Evolutionary conservation across 257 asterid species (phyloP).

Genomic region (Petunia secreta): DNA sequence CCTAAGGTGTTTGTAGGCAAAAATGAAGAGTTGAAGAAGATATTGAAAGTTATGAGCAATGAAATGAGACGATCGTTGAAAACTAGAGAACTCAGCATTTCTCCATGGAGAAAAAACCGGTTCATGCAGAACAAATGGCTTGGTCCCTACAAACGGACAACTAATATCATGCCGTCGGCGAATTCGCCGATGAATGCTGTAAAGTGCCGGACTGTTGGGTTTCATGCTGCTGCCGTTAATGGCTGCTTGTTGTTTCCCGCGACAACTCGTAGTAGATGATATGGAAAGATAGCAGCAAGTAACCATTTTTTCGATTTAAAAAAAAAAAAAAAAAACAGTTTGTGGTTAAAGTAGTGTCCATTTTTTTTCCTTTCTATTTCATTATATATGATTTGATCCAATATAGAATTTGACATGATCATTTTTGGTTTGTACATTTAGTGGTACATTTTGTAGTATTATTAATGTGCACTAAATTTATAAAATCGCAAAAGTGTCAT

Average conservation of each 20-base stretch:
- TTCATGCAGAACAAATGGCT: constrained; percentile 85
- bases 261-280: constrained; percentile 57
- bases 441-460: no score
- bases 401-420: no score
- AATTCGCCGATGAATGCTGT: constrained; percentile 30
- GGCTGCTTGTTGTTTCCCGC: constrained; percentile 43
- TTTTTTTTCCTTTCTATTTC: no score
- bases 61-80: constrained; percentile 69
- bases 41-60: constrained; percentile 60
- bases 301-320: not conserved
- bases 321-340: no score
- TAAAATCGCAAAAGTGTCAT: no score
- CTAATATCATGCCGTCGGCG: constrained; percentile 43
- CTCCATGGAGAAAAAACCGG: constrained; percentile 90
- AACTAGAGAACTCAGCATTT: constrained; percentile 54
- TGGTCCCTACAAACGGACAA: constrained; percentile 62
- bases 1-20: constrained; percentile 66
- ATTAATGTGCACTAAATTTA: no score
- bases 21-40: constrained; percentile 55
- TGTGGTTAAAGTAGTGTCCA: no score
- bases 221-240: constrained; percentile 47
- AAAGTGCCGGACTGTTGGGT: constrained; percentile 71
- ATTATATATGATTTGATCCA: no score
- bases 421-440: no score
- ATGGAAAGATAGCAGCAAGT: not conserved